Conservation (phyloP, 495 filamentous ascomycete species). For the Penicillium malachiteum region DNA sequence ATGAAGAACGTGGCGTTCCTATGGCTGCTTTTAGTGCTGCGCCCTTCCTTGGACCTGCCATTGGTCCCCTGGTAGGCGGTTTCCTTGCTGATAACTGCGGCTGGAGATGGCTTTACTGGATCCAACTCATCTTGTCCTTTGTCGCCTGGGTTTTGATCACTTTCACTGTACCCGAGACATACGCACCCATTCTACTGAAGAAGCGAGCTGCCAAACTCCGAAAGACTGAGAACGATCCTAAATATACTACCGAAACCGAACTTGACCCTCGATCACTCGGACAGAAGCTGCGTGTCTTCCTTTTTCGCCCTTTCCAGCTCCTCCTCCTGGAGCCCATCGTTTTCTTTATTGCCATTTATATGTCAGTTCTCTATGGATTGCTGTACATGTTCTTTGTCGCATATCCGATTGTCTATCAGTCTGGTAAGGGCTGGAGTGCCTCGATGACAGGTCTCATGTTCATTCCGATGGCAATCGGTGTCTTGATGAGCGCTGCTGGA, state of each 20-base stretch:
- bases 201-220: conserved; percentile 64
- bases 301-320: conserved; percentile 76
- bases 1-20: conserved; percentile 78
- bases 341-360: conserved; percentile 72
- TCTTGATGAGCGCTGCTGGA: conserved; percentile 62
- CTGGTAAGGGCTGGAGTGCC: conserved; percentile 69
- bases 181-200: conserved; percentile 68
- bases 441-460: conserved; percentile 79
- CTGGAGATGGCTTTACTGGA: conserved; percentile 88
- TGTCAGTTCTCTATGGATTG: conserved; percentile 74
- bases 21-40: conserved; percentile 86
- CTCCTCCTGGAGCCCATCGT: conserved; percentile 79
- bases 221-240: conserved; percentile 59
- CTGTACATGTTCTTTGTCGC: conserved; percentile 83
- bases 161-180: conserved; percentile 81
- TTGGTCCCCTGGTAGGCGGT: conserved; percentile 72
- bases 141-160: conserved; percentile 68
- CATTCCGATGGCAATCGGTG: conserved; percentile 69
- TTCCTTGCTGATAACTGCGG: conserved; percentile 65
- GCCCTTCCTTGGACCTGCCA: conserved; percentile 74
- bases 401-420: conserved; percentile 76
- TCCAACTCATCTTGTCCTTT: conserved; percentile 69
- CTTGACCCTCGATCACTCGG: conserved; percentile 64
- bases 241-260: conserved; percentile 71
- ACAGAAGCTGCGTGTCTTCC: conserved; percentile 63